Evolutionary conservation across 768 basidiomycete genomes (phyloP), one percentile per base, ranked within the genome.

Genomic region (Podaxis sp.): DNA sequence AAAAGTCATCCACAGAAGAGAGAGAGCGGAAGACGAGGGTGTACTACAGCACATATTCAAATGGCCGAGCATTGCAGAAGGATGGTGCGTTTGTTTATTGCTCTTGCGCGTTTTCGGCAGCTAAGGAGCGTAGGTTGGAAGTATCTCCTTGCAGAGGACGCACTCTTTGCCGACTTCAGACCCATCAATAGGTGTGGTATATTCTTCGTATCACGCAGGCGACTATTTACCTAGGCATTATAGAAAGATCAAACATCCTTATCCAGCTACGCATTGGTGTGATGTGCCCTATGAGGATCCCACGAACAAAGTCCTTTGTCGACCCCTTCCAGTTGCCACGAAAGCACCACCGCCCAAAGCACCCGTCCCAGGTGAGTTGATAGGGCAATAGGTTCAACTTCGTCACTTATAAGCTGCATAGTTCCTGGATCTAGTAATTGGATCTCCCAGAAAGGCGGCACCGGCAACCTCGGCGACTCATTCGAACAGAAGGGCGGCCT

Each of bases 71-170:
- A 15, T 79, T 78, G 3, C 78, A 82, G 69, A 84, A 84, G 68
- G 81, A 82, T 54, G 84, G 83, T 81, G 57, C 36, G 80, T 15
- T 40, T 30, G 8, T 30, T 19, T 9, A 17, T 22, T 57, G 26
- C 51, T 46, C 6, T 3, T 33, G 9, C 26, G 52, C 40, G 9
- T 9, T 33, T 33, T 33, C 30, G 33, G 42, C 49, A 28, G 39
- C 42, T 36, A 42, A 65, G 38, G 56, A 17, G 28, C 38, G n/a
- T 15, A 83, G 84, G 84, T 8, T 86, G 84, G 84, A 84, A 83
- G 63, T 68, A 76, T 8, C 75, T 83, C 49, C 70, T 77, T 38
- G 75, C 82, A 42, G 72, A 79, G 42, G 69, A 72, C 13, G 64
- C 63, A 6, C 84, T 82, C 77, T 84, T 84, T 72, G 68, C 70